phyloP scores from a whole-genome alignment of 139 green algal genomes.

The Chlamydomonas incerta region DNA sequence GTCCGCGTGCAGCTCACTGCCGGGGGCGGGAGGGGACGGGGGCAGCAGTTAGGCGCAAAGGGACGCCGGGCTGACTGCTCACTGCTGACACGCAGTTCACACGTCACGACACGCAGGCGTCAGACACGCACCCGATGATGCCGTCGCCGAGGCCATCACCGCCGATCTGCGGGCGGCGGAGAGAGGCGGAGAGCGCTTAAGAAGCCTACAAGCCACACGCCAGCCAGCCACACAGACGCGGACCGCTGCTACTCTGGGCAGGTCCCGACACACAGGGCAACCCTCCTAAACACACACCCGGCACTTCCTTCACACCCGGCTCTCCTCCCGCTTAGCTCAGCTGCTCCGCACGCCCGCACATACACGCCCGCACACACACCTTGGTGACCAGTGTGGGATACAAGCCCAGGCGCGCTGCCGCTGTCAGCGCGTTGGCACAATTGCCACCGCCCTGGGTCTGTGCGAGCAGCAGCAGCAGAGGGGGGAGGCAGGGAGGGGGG shows the following conservation, averaged over 20 bases:
- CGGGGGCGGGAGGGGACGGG: not conserved
- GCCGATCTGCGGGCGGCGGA: conserved; percentile 70
- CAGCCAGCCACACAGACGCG: too few species aligned
- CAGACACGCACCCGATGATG: conserved; percentile 67
- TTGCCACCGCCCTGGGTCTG: conserved; percentile 95
- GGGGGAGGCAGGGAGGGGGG: not conserved
- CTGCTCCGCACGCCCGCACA: too few species aligned
- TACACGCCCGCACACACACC: conserved; percentile 32
- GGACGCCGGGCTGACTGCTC: not conserved
- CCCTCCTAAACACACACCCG: too few species aligned
- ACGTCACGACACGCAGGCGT: not conserved
- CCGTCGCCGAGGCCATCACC: conserved; percentile 83
- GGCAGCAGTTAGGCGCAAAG: not conserved
- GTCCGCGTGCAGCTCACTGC: conserved; percentile 85
- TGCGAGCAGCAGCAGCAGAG: not conserved
- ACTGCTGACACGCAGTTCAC: not conserved
- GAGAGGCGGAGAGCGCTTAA: too few species aligned
- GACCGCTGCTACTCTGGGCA: too few species aligned
- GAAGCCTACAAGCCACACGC: not conserved
- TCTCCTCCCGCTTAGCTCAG: too few species aligned
- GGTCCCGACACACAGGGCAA: too few species aligned
- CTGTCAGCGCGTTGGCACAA: conserved; percentile 94
- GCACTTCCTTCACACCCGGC: too few species aligned
- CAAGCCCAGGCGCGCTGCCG: conserved; percentile 87
- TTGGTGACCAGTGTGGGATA: conserved; percentile 84